Evolutionary conservation across 2,329 filamentous ascomycete genomes (phyloP).

Genomic region (Hypoxylon sp.): DNA sequence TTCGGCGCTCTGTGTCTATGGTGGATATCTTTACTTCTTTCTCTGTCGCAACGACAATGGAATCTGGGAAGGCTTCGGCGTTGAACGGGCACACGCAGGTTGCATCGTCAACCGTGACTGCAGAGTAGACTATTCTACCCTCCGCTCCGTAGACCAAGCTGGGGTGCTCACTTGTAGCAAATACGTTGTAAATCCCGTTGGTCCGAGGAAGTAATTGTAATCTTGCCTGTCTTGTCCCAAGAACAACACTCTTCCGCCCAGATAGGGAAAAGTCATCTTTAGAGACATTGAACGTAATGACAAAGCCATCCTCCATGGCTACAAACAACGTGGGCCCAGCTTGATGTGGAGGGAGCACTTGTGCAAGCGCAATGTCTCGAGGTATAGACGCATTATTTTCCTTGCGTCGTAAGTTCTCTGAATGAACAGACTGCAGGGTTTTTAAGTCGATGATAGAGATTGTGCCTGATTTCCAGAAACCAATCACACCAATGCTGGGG

Average conservation of each 20-base stretch:
- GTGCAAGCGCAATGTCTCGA: conserved; percentile 83
- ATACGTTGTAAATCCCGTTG: conserved; percentile 81
- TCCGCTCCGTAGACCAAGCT: conserved; percentile 93
- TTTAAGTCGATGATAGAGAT: conserved; percentile 80
- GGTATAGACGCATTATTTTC: conserved; percentile 83
- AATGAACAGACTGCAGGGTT: conserved; percentile 75
- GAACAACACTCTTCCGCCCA: conserved; percentile 82
- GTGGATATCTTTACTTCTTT: conserved; percentile 82
- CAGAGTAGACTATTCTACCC: conserved; percentile 90
- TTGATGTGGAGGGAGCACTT: conserved; percentile 75
- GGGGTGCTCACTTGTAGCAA: conserved; percentile 94
- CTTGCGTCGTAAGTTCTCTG: conserved; percentile 71
- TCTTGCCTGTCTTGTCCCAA: conserved; percentile 87
- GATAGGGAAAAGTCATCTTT: conserved; percentile 73
- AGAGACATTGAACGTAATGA: conserved; percentile 85
- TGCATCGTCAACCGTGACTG: conserved; percentile 90
- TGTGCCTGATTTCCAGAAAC: conserved; percentile 88
- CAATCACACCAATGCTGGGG: conserved; percentile 79
- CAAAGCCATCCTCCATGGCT: conserved; percentile 91
- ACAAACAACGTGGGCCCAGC: conserved; percentile 83
- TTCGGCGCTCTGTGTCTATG: conserved; percentile 87
- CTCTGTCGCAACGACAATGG: conserved; percentile 85
- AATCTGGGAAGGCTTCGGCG: conserved; percentile 82
- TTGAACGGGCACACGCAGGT: conserved; percentile 87
- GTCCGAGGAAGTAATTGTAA: conserved; percentile 82